Conservation (phyloP, 768 basidiomycete genomes). For the Coprinopsis marcescibilis region DNA sequence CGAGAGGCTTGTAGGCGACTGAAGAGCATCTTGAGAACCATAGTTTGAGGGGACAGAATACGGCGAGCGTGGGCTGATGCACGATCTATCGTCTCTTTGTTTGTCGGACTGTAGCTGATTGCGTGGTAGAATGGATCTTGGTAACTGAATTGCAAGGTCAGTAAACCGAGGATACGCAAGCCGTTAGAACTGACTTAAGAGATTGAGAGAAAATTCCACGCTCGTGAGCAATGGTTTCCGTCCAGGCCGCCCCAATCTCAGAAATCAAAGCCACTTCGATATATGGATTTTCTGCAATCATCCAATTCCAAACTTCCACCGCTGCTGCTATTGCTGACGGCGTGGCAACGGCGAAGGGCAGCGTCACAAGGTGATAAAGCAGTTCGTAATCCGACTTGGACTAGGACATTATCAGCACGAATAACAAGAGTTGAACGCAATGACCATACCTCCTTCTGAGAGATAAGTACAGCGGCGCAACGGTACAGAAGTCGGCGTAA, state of each 20-base stretch:
- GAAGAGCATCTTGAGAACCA: conserved; percentile 82
- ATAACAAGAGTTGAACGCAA: background rate
- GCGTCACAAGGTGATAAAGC: conserved; percentile 76
- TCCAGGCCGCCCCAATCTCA: conserved; percentile 86
- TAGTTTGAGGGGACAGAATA: conserved; percentile 74
- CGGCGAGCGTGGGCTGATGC: conserved; percentile 64
- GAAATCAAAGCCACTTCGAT: conserved; percentile 80
- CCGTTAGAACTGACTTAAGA: conserved; percentile 58
- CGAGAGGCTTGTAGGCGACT: conserved; percentile 92
- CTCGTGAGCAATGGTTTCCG: conserved; percentile 66
- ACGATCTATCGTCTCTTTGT: conserved; percentile 77
- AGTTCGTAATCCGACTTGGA: conserved; percentile 58
- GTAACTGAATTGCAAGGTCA: conserved; percentile 46
- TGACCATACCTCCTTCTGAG: conserved; percentile 48
- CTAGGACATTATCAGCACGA: background rate
- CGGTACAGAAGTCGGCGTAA: conserved; percentile 82
- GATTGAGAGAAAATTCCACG: conserved; percentile 80
- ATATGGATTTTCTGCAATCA: conserved; percentile 78
- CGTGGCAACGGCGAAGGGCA: conserved; percentile 88
- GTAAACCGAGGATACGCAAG: background rate
- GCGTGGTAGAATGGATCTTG: conserved; percentile 84
- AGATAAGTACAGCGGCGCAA: conserved; percentile 76
- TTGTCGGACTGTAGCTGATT: conserved; percentile 84
- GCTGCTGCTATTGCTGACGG: conserved; percentile 82
- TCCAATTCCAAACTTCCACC: conserved; percentile 95